These are phyloP conservation scores for Agroathelia rolfsii DNA, from an alignment of 1,284 basidiomycete species.

Conservation along the genomic window DNA sequence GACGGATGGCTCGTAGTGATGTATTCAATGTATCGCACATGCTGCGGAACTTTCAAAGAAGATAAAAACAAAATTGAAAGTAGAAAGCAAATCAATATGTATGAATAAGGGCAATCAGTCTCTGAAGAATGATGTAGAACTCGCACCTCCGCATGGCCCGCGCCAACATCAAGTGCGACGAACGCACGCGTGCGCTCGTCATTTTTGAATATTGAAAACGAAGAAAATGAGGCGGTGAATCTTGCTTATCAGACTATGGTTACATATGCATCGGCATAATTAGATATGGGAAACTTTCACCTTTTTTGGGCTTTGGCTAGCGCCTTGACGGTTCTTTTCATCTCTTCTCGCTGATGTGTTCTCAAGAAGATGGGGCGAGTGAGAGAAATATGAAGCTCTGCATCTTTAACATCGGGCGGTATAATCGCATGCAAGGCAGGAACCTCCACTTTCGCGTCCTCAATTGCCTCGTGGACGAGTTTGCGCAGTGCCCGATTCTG, in stretches of 20 bases:
- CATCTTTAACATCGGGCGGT: slow-evolving; percentile 10
- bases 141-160: slow-evolving; percentile 60
- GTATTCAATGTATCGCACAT: slow-evolving; percentile 46
- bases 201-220: slow-evolving; percentile 60
- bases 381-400: slow-evolving; percentile 63
- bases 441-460: slow-evolving; percentile 30
- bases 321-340: slow-evolving; percentile 46
- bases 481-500: slow-evolving; percentile 30
- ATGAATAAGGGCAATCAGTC: too few species aligned
- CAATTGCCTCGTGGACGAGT: slow-evolving; percentile 39
- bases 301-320: slow-evolving; percentile 33
- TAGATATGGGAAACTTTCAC: slow-evolving; percentile 29
- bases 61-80: slow-evolving; percentile 11
- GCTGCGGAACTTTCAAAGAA: slow-evolving; percentile 37
- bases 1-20: slow-evolving; percentile 44
- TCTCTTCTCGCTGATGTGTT: slow-evolving; percentile 63
- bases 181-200: slow-evolving; percentile 74
- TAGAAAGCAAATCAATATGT: slow-evolving; percentile 2
- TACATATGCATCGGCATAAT: slow-evolving; percentile 3
- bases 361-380: slow-evolving; percentile 68
- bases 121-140: slow-evolving; percentile 3
- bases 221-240: slow-evolving; percentile 61
- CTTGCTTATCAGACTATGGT: slow-evolving; percentile 29
- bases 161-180: slow-evolving; percentile 65
- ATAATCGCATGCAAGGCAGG: slow-evolving; percentile 40